Evolutionary conservation across 768 basidiomycete genomes (phyloP).

Genomic region (Suillus subluteus): DNA sequence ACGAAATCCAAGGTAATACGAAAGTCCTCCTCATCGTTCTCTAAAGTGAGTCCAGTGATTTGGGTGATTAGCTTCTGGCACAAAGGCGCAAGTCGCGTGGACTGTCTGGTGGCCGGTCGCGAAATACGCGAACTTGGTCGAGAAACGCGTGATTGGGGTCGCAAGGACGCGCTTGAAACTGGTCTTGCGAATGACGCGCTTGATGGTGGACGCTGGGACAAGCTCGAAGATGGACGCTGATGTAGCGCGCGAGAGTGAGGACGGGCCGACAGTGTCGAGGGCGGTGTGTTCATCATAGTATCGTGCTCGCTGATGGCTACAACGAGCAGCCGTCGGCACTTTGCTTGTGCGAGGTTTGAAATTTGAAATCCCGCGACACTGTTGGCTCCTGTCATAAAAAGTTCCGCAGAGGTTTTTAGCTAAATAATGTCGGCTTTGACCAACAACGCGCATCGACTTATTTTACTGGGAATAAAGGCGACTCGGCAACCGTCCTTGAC

Average conservation of each 20-base stretch:
- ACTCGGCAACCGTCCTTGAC: constrained; percentile 13
- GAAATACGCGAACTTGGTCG: constrained; percentile 50
- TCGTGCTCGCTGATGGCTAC: not conserved
- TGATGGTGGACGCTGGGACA: constrained; percentile 46
- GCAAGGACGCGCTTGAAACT: constrained; percentile 44
- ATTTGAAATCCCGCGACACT: constrained; percentile 2
- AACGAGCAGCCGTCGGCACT: not conserved
- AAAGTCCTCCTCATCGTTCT: constrained; percentile 46
- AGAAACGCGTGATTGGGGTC: constrained; percentile 39
- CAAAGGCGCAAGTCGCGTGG: constrained; percentile 55
- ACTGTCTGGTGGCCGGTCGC: constrained; percentile 53
- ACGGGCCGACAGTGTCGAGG: constrained; percentile 12
- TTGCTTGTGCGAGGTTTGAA: not conserved
- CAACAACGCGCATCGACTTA: constrained; percentile 14
- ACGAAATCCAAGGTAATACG: constrained; percentile 57
- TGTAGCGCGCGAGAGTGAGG: constrained; percentile 29
- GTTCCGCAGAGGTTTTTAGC: not conserved
- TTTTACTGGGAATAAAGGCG: constrained; percentile 9
- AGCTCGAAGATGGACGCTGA: constrained; percentile 39
- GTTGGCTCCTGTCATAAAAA: not conserved
- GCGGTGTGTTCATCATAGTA: constrained; percentile 27
- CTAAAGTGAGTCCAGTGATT: constrained; percentile 53
- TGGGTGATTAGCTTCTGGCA: constrained; percentile 60
- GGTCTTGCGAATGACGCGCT: constrained; percentile 51
- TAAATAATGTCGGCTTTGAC: constrained; percentile 24